A percentile compares a stretch with the other conserved stretches of the same genome.
Evolutionary conservation across 495 filamentous ascomycete genomes (phyloP).

Genomic region (Acidiella bohemica): DNA sequence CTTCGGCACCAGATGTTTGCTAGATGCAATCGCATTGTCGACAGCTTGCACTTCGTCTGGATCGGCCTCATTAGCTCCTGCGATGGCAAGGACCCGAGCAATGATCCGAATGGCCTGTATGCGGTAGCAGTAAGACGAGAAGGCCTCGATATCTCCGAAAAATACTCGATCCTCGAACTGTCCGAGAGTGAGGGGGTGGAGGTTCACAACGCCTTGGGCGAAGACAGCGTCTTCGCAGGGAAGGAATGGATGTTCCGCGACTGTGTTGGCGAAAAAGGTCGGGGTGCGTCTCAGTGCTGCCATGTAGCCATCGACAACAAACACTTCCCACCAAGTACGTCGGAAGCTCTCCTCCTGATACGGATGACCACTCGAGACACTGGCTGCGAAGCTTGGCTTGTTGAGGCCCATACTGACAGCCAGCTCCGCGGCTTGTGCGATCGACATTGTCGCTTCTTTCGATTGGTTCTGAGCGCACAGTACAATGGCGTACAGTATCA

Average conservation of each 20-base stretch:
- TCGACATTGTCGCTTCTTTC: conserved; percentile 52
- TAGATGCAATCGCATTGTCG: conserved; percentile 67
- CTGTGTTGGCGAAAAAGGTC: conserved; percentile 28
- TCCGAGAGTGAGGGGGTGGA: conserved; percentile 44
- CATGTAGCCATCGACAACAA: conserved; percentile 53
- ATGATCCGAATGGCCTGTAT: conserved; percentile 50
- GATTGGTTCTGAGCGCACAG: conserved; percentile 51
- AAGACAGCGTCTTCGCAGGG: conserved; percentile 70
- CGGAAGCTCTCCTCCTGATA: conserved; percentile 64
- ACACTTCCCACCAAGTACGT: conserved; percentile 87
- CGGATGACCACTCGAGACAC: conserved; percentile 35
- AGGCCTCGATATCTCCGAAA: conserved; percentile 34
- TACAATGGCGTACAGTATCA: conserved; percentile 62
- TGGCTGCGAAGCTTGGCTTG: conserved; percentile 37
- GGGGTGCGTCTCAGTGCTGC: conserved; percentile 28
- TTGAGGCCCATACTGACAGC: conserved; percentile 68
- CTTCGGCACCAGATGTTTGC: conserved; percentile 65
- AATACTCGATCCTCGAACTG: conserved; percentile 63
- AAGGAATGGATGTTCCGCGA: conserved; percentile 33
- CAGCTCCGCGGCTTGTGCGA: conserved; percentile 50
- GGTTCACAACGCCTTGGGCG: conserved; percentile 34
- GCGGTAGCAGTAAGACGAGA: conserved; percentile 67
- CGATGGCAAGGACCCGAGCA: conserved; percentile 53
- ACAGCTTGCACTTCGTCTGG: conserved; percentile 34
- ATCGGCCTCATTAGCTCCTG: conserved; percentile 5